A percentile compares a stretch with the other conserved stretches of the same genome.
phyloP scores from a whole-genome alignment of 345 rosid species.

The Eucalyptus viminalis region DNA sequence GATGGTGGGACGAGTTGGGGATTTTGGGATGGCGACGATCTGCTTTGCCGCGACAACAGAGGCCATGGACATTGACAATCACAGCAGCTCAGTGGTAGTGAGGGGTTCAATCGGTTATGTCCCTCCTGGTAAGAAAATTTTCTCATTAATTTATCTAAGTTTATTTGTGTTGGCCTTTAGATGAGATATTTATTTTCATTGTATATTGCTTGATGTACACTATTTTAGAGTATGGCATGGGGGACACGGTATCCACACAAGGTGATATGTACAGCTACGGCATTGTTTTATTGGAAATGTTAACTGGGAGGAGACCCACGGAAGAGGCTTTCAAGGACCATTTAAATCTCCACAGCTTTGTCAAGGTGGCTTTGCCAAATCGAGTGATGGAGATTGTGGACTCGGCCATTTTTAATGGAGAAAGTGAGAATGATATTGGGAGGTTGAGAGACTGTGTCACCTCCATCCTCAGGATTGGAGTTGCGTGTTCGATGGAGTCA shows the following conservation, averaged over 20 bases:
- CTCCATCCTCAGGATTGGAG: accelerated
- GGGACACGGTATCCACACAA: background rate
- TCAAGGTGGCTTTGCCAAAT: background rate
- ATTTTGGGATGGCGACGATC: background rate
- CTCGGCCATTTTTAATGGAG: background rate
- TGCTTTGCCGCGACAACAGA: accelerated
- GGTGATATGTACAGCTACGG: background rate
- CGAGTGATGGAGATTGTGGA: background rate
- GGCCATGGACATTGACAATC: background rate
- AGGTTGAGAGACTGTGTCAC: background rate
- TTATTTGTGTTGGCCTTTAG: background rate
- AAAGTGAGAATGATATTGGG: background rate
- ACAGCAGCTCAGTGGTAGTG: background rate
- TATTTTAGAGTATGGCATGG: background rate
- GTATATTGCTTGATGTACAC: background rate
- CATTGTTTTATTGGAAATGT: background rate
- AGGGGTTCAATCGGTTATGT: accelerated
- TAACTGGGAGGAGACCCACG: background rate
- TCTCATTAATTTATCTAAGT: background rate
- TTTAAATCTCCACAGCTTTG: background rate
- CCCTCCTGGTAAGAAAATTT: background rate
- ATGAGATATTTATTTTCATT: too few relatives aligned
- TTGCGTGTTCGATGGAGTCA: background rate
- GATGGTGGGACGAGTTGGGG: background rate
- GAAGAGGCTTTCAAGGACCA: background rate